These are phyloP conservation scores for Pichia scutulata DNA, from an alignment of 805 yeast species.

Conservation along the genomic window DNA sequence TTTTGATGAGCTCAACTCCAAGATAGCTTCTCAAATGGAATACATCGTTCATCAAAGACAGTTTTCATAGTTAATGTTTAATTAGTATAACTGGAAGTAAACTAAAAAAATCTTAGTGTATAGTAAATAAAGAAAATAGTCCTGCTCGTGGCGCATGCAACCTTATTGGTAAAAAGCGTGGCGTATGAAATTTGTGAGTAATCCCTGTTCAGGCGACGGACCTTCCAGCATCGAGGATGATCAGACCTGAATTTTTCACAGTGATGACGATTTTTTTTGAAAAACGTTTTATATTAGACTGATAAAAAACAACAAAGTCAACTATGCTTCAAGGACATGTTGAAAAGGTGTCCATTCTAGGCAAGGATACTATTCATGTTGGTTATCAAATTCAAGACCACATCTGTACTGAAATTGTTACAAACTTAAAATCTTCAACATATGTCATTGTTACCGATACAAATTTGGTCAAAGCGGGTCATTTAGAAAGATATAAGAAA, in stretches of 20 bases:
- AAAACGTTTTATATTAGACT: background rate
- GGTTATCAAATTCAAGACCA: constrained; percentile 77
- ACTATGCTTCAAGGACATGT: constrained; percentile 18
- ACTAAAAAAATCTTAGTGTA: too few species aligned
- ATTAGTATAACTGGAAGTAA: background rate
- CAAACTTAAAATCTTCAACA: constrained; percentile 69
- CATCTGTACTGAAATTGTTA: constrained; percentile 59
- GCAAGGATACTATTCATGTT: constrained; percentile 77
- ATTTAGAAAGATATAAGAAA: constrained; percentile 39
- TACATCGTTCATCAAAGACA: background rate
- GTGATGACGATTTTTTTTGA: background rate
- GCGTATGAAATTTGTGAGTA: background rate
- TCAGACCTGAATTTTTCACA: background rate
- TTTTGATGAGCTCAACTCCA: background rate
- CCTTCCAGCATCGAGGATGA: background rate
- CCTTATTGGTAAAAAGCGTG: background rate
- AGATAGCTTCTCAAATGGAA: background rate
- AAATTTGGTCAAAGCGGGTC: constrained; percentile 62
- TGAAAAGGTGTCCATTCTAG: constrained; percentile 66
- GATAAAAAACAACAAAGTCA: background rate
- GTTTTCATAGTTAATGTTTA: background rate
- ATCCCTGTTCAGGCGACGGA: background rate
- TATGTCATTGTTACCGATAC: constrained; percentile 87
- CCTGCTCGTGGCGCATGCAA: background rate
- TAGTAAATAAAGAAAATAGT: too few species aligned